phyloP scores from a whole-genome alignment of 768 basidiomycete species.

The Arthromyces matolae region DNA sequence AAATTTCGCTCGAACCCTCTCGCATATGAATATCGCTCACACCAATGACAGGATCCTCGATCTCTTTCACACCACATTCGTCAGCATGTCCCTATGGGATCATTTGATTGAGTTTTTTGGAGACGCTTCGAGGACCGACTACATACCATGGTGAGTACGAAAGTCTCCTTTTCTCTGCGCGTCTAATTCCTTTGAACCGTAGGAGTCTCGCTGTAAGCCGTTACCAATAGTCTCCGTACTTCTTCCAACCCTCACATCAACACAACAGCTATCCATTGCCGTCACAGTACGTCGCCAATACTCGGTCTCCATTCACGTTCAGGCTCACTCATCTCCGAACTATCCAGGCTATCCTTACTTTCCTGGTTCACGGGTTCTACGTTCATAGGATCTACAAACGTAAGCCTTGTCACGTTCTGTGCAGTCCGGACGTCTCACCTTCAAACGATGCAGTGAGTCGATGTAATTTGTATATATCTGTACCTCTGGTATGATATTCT shows the following conservation, averaged over 20 bases:
- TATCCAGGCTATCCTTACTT: constrained; percentile 46
- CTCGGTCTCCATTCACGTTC: too few species aligned
- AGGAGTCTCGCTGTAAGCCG: constrained; percentile 41
- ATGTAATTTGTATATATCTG: too few species aligned
- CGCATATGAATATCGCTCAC: not conserved
- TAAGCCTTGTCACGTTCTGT: constrained; percentile 20
- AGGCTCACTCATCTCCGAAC: too few species aligned
- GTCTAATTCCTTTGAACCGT: not conserved
- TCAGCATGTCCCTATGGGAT: constrained; percentile 35
- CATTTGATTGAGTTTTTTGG: constrained; percentile 44
- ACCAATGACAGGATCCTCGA: constrained; percentile 32
- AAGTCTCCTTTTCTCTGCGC: constrained; percentile 1
- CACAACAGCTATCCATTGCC: too few species aligned
- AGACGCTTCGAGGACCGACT: constrained; percentile 31
- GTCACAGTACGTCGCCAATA: too few species aligned
- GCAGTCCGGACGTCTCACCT: not conserved
- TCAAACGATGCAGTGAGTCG: too few species aligned
- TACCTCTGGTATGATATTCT: too few species aligned
- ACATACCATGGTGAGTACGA: constrained; percentile 47
- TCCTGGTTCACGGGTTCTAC: constrained; percentile 46
- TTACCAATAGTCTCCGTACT: too few species aligned
- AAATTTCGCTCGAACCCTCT: not conserved
- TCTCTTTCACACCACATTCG: constrained; percentile 31
- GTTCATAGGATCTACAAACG: constrained; percentile 40
- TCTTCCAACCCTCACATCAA: too few species aligned